Conservation (phyloP, 2,329 filamentous ascomycete genomes). For the Fusarium sp. region DNA sequence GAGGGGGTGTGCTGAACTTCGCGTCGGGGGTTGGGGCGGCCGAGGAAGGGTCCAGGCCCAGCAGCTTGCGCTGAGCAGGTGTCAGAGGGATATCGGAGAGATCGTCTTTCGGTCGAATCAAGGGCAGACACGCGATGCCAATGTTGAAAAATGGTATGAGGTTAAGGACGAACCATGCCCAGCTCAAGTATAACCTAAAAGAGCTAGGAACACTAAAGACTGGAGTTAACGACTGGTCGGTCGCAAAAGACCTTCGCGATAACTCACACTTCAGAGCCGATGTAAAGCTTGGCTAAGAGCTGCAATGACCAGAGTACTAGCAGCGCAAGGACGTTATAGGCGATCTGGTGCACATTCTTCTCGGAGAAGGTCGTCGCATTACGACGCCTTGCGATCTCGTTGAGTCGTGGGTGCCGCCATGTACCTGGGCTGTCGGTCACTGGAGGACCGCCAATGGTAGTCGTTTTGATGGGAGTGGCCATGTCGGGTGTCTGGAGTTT, state of each 20-base stretch:
- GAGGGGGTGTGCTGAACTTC: constrained; percentile 82
- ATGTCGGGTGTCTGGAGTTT: constrained; percentile 28
- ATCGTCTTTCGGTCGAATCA: constrained; percentile 77
- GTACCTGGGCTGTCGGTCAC: constrained; percentile 72
- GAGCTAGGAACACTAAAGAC: constrained; percentile 45
- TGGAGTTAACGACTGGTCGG: constrained; percentile 22
- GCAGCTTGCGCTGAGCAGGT: constrained; percentile 75
- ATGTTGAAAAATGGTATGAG: constrained; percentile 76
- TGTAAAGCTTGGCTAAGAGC: constrained; percentile 47
- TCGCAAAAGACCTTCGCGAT: background rate
- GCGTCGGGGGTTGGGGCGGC: constrained; percentile 72
- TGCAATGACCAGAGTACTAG: constrained; percentile 51
- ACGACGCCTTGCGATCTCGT: constrained; percentile 86
- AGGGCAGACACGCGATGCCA: constrained; percentile 72
- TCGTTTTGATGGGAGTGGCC: constrained; percentile 46
- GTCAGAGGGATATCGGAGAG: constrained; percentile 91
- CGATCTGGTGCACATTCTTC: constrained; percentile 75
- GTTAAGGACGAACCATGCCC: constrained; percentile 60
- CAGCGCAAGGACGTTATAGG: constrained; percentile 69
- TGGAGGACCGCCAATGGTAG: constrained; percentile 54
- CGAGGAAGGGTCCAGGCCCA: constrained; percentile 78
- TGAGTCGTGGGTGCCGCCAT: constrained; percentile 89
- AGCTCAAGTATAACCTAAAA: constrained; percentile 51
- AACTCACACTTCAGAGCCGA: constrained; percentile 52
- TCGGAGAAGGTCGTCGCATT: constrained; percentile 82